phyloP scores from a whole-genome alignment of 148 eudicot species.

The Camellia japonica region DNA sequence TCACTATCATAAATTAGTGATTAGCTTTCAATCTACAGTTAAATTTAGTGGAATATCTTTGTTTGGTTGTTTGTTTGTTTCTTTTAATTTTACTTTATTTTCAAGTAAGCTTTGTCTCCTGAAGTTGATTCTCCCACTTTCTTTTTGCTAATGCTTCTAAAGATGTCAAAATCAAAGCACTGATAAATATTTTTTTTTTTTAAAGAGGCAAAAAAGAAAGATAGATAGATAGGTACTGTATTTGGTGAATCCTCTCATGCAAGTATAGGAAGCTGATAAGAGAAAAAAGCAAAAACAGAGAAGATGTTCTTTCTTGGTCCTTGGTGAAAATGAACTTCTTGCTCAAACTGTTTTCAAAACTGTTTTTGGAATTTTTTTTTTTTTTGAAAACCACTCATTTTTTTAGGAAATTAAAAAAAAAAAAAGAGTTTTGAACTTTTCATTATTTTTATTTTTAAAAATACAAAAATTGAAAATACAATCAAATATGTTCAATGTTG shows the following conservation, averaged over 20 bases:
- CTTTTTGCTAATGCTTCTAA: conserved; percentile 3
- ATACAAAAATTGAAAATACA: too few species aligned
- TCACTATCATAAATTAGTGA: background rate
- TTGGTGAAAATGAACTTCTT: too few species aligned
- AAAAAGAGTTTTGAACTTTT: too few species aligned
- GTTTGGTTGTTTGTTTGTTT: conserved; percentile 5
- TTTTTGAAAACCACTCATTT: too few species aligned
- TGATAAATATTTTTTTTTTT: background rate
- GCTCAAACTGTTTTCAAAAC: too few species aligned
- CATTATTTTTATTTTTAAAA: too few species aligned
- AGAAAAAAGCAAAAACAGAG: conserved; percentile 4
- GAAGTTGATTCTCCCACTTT: background rate
- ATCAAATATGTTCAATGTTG: too few species aligned
- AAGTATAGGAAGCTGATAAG: background rate
- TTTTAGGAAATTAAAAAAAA: too few species aligned
- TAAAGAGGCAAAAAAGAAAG: background rate
- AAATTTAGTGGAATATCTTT: background rate
- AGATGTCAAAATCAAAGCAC: background rate
- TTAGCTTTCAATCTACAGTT: conserved; percentile 12
- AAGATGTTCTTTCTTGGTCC: background rate
- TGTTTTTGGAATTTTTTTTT: too few species aligned
- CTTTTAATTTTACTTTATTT: background rate
- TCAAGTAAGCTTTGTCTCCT: background rate
- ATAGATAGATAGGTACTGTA: background rate
- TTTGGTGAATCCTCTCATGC: background rate